These are phyloP conservation scores for Dendrobium catenatum DNA, from an alignment of 106 monocot genomes.

Conservation along the genomic window DNA sequence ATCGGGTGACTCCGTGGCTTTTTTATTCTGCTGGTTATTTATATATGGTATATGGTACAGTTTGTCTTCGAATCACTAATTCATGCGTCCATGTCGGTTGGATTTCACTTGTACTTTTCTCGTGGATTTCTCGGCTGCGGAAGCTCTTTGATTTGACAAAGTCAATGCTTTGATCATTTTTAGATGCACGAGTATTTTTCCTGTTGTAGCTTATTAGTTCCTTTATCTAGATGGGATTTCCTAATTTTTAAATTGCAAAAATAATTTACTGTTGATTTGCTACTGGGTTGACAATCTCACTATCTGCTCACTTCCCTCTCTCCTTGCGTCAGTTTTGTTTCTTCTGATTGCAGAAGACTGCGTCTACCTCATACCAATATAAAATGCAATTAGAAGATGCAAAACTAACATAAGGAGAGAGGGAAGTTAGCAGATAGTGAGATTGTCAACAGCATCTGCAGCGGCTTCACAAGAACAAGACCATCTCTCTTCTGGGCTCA, in stretches of 20 bases:
- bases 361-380: neutral
- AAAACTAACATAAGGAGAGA: neutral
- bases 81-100: constrained; percentile 1
- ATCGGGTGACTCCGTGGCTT: neutral
- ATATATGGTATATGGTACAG: neutral
- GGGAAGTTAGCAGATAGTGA: neutral
- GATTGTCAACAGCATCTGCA: neutral
- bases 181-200: neutral
- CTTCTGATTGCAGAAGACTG: neutral
- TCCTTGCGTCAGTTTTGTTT: constrained; percentile 5
- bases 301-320: neutral
- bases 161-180: constrained; percentile 27
- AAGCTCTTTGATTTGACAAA: constrained; percentile 25
- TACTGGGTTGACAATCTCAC: neutral
- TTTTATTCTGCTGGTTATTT: constrained; percentile 1
- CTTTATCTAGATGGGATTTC: neutral
- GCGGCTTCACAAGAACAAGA: too few relatives aligned
- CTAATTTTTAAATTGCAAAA: neutral
- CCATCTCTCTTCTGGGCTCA: too few relatives aligned
- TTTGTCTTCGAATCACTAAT: constrained; percentile 10
- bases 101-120: constrained; percentile 9
- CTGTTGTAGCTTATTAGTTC: neutral
- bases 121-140: constrained; percentile 17
- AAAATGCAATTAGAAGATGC: neutral
- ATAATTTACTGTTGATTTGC: neutral